Conservation (phyloP, 1,284 basidiomycete species). For the Cryptococcus jaspeensis region DNA sequence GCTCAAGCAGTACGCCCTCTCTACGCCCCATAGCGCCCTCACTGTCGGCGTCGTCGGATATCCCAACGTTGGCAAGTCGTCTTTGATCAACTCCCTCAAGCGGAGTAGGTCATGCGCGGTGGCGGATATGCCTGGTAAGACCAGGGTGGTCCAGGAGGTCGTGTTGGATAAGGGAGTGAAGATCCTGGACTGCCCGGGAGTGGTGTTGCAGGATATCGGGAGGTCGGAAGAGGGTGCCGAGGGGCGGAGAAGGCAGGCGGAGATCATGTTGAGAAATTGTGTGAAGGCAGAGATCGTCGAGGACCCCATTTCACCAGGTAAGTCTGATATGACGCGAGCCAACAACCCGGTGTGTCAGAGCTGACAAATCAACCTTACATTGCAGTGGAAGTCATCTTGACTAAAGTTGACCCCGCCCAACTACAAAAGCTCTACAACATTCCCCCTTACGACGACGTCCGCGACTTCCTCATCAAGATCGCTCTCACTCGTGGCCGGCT, state of each 20-base stretch:
- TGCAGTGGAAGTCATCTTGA: conserved; percentile 80
- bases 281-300: conserved; percentile 88
- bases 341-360: neutral
- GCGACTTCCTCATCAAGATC: conserved; percentile 88
- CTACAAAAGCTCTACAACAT: conserved; percentile 80
- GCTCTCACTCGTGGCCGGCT: conserved; percentile 82
- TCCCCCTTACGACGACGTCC: conserved; percentile 65
- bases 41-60: conserved; percentile 95
- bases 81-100: conserved; percentile 91
- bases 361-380: neutral
- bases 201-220: conserved; percentile 64
- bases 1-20: conserved; percentile 82
- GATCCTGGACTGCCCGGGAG: conserved; percentile 93
- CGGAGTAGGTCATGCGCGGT: conserved; percentile 82
- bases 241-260: conserved; percentile 61
- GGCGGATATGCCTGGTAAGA: conserved; percentile 93
- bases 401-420: conserved; percentile 65
- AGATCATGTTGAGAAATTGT: conserved; percentile 83
- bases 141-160: conserved; percentile 89
- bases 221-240: conserved; percentile 58
- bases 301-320: conserved; percentile 84
- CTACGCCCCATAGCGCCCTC: conserved; percentile 65
- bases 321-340: conserved; percentile 1
- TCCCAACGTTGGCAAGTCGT: conserved; percentile 96
- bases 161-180: conserved; percentile 89